A percentile compares a stretch with the other conserved stretches of the same genome.
These are phyloP conservation scores for Liquidambar formosana DNA, from an alignment of 164 flowering plant genomes.

Conservation along the genomic window DNA sequence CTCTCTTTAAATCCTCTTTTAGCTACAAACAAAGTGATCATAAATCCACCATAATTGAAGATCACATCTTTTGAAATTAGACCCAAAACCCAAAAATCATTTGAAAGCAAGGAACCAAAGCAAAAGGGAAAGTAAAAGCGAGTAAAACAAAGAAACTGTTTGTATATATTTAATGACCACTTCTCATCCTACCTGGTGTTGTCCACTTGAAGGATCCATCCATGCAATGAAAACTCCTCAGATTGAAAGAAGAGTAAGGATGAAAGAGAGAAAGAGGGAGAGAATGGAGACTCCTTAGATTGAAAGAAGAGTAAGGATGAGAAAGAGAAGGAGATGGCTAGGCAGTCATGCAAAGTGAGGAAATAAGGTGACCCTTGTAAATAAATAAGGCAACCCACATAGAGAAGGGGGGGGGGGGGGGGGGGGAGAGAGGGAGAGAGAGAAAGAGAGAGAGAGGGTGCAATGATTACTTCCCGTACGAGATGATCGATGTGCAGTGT, in stretches of 20 bases:
- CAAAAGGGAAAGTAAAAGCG: neutral
- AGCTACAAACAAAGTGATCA: neutral
- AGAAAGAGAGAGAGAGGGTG: constrained; percentile 15
- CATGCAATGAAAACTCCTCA: constrained; percentile 25
- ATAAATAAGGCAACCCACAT: constrained; percentile 22
- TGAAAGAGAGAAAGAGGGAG: constrained; percentile 10
- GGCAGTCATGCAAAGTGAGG: constrained; percentile 30
- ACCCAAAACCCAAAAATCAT: no score
- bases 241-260: neutral
- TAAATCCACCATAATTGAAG: neutral
- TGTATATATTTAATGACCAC: neutral
- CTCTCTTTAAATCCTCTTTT: no score
- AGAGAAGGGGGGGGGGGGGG: neutral
- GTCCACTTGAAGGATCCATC: constrained; percentile 52
- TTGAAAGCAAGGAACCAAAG: no score
- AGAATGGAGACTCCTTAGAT: neutral
- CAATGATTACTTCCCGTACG: constrained; percentile 29
- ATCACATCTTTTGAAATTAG: no score
- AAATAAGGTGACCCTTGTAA: constrained; percentile 4
- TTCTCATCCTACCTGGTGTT: constrained; percentile 38
- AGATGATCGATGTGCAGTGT: constrained; percentile 21
- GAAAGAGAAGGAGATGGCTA: constrained; percentile 11
- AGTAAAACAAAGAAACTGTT: neutral
- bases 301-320: neutral
- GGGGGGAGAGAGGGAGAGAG: constrained; percentile 16